Percentiles rank a stretch among this genome's conserved stretches.
Conservation (phyloP, 164 flowering plant species). For the Magnolia changhungtana region DNA sequence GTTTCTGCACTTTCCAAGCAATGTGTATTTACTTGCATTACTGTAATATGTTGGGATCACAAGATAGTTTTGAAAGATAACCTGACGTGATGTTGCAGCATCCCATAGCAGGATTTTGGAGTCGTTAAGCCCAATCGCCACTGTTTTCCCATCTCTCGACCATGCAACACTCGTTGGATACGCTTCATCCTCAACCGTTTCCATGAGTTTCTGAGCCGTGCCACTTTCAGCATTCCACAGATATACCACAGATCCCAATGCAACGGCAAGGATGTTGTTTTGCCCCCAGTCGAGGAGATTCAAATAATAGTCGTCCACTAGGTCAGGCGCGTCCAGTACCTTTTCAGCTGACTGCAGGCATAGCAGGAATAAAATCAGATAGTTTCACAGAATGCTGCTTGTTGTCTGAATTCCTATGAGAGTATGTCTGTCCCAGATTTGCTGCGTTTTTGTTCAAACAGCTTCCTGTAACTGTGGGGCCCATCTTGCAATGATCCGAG, state of each 20-base stretch:
- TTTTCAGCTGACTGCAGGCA: slow-evolving; percentile 25
- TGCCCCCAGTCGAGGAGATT: slow-evolving; percentile 55
- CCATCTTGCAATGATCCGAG: background rate
- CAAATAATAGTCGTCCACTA: slow-evolving; percentile 37
- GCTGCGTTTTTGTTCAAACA: background rate
- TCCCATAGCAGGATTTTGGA: slow-evolving; percentile 50
- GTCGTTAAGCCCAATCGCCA: slow-evolving; percentile 36
- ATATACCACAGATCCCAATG: slow-evolving; percentile 36
- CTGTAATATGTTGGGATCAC: background rate
- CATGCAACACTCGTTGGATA: slow-evolving; percentile 46
- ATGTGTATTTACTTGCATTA: background rate
- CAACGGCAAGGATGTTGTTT: slow-evolving; percentile 47
- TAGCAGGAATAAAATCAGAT: background rate
- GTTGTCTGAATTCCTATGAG: background rate
- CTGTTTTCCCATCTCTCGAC: slow-evolving; percentile 33
- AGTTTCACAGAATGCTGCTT: background rate
- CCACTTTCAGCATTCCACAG: slow-evolving; percentile 34
- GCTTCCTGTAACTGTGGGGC: background rate
- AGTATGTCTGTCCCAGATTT: background rate
- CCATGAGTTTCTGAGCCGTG: slow-evolving; percentile 6
- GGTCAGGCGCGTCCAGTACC: slow-evolving; percentile 43
- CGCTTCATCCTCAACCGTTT: slow-evolving; percentile 15
- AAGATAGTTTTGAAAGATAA: slow-evolving; percentile 2
- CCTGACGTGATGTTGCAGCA: slow-evolving; percentile 34
- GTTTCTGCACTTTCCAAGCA: no score